These are phyloP conservation scores for Aspergillus pseudoterreus DNA, from an alignment of 2,329 filamentous ascomycete species.

Conservation along the genomic window DNA sequence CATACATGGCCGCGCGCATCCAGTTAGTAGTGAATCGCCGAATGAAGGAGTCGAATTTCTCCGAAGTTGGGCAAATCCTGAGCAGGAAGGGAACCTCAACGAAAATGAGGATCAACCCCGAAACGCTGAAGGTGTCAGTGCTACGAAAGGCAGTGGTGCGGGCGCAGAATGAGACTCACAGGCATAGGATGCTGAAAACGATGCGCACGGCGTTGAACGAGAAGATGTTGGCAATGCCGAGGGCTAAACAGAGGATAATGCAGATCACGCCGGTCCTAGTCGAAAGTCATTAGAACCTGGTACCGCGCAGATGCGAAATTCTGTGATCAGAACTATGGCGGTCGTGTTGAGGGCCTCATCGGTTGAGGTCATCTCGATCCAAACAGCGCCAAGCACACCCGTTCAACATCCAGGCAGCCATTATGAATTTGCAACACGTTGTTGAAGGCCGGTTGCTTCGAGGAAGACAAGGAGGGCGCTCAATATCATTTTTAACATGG, in stretches of 20 bases:
- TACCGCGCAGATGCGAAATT: background rate
- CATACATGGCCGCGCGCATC: slow-evolving; percentile 88
- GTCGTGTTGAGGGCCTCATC: background rate
- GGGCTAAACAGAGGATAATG: slow-evolving; percentile 63
- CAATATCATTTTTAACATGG: background rate
- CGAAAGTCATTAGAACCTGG: slow-evolving; percentile 12
- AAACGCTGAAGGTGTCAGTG: slow-evolving; percentile 56
- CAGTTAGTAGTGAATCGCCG: slow-evolving; percentile 94
- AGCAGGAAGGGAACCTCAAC: slow-evolving; percentile 90
- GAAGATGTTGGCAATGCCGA: slow-evolving; percentile 68
- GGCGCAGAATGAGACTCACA: slow-evolving; percentile 42
- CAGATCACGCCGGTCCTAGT: slow-evolving; percentile 52
- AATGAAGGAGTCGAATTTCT: slow-evolving; percentile 82
- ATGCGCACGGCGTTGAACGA: slow-evolving; percentile 55
- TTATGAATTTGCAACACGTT: slow-evolving; percentile 6
- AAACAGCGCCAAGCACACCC: slow-evolving; percentile 16
- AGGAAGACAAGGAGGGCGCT: background rate
- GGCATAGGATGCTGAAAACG: slow-evolving; percentile 56
- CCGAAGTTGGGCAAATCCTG: slow-evolving; percentile 93
- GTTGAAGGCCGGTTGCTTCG: slow-evolving; percentile 3
- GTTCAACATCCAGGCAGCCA: slow-evolving; percentile 19
- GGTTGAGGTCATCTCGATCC: slow-evolving; percentile 2
- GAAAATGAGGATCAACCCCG: slow-evolving; percentile 72
- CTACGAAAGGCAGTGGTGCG: slow-evolving; percentile 23
- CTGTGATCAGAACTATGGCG: background rate